Conservation (phyloP, 495 filamentous ascomycete genomes). For the Penicillium simplicissimum region DNA sequence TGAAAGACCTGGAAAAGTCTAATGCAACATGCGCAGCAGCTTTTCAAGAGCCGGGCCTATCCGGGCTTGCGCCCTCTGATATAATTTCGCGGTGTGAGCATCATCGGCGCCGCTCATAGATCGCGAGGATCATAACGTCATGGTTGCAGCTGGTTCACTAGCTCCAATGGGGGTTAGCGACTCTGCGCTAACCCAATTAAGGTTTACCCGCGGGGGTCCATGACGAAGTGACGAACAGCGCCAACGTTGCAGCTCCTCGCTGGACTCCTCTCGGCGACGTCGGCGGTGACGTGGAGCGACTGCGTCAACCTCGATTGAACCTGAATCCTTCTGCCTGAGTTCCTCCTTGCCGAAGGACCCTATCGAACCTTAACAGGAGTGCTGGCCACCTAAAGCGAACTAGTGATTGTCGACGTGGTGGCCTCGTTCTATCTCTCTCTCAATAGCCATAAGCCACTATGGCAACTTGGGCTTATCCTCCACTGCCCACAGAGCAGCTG, state of each 20-base stretch:
- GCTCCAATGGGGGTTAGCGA: slow-evolving; percentile 27
- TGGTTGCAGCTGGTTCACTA: slow-evolving; percentile 30
- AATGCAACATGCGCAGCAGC: slow-evolving; percentile 2
- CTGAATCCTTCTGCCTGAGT: slow-evolving; percentile 22
- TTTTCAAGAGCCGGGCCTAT: slow-evolving; percentile 18
- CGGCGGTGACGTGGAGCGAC: slow-evolving; percentile 32
- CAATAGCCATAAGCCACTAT: slow-evolving; percentile 43
- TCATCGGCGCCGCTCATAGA: slow-evolving; percentile 13
- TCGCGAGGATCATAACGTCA: slow-evolving; percentile 38
- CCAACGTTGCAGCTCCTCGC: slow-evolving; percentile 27
- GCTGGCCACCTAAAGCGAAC: background rate
- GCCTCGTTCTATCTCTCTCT: background rate
- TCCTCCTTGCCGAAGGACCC: slow-evolving; percentile 11
- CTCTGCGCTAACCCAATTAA: slow-evolving; percentile 22
- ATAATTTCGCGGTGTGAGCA: slow-evolving; percentile 17
- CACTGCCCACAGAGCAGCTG: slow-evolving; percentile 62
- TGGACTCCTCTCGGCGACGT: slow-evolving; percentile 1
- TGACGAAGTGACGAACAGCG: slow-evolving; percentile 35
- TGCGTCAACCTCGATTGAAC: background rate
- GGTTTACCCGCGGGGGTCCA: slow-evolving; percentile 28
- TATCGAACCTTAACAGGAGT: background rate
- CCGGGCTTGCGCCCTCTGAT: slow-evolving; percentile 9
- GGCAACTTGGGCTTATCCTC: slow-evolving; percentile 78
- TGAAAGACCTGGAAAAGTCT: slow-evolving; percentile 1
- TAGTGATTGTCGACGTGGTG: background rate